Conservation (phyloP, 768 basidiomycete genomes). For the Mycena amicta region DNA sequence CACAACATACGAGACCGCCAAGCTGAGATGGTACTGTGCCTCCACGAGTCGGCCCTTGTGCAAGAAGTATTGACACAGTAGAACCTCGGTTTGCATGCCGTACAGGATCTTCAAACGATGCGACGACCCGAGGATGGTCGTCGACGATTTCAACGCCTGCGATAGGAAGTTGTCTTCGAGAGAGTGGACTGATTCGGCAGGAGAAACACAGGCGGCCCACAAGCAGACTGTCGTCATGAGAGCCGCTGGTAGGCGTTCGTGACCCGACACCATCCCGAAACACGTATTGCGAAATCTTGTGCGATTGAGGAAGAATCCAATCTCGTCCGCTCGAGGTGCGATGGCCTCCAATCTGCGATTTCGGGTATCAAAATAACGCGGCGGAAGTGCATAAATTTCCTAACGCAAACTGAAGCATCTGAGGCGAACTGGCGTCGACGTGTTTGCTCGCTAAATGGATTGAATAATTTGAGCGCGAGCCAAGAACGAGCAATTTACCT, state of each 20-base stretch:
- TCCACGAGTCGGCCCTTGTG: conserved; percentile 42
- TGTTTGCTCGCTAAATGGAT: conserved; percentile 25
- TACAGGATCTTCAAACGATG: conserved; percentile 35
- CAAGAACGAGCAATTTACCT: not conserved
- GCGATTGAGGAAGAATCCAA: conserved; percentile 16
- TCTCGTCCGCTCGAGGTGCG: not conserved
- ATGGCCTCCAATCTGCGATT: conserved; percentile 8
- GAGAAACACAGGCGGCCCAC: conserved; percentile 32
- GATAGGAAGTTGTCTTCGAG: conserved; percentile 36
- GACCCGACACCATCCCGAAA: not conserved
- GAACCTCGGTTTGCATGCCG: conserved; percentile 40
- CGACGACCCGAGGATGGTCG: conserved; percentile 30
- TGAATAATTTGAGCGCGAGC: conserved; percentile 22
- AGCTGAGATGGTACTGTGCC: conserved; percentile 43
- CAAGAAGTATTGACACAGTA: conserved; percentile 49
- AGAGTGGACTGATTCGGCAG: conserved; percentile 11
- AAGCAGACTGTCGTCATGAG: conserved; percentile 31
- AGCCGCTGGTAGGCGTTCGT: conserved; percentile 17
- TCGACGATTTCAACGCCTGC: conserved; percentile 32
- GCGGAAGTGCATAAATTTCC: not conserved
- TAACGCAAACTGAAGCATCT: conserved; percentile 6
- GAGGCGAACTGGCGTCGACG: not conserved
- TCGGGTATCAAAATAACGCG: not conserved
- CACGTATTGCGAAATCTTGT: conserved; percentile 6
- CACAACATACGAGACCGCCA: conserved; percentile 35